Evolutionary conservation across 1,284 basidiomycete genomes (phyloP).

Genomic region (Ustilago esculenta): DNA sequence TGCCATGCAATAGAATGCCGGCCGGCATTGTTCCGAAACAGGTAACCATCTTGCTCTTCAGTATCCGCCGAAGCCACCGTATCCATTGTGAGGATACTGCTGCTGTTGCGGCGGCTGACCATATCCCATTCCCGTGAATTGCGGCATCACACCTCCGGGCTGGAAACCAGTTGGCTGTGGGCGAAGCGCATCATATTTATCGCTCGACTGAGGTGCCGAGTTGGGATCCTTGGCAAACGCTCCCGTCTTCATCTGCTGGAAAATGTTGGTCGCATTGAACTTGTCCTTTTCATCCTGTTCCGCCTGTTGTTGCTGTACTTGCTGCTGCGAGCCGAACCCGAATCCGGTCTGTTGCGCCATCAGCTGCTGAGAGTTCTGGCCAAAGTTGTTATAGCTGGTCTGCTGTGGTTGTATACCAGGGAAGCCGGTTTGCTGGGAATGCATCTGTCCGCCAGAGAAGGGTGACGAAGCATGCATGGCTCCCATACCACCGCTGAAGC

Average conservation of each 20-base stretch:
- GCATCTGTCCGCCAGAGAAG: constrained; percentile 30
- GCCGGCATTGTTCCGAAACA: too few species aligned
- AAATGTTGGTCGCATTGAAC: constrained; percentile 60
- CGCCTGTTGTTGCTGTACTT: constrained; percentile 40
- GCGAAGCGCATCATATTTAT: constrained; percentile 64
- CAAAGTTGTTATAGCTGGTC: constrained; percentile 36
- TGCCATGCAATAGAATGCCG: too few species aligned
- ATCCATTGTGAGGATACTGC: constrained; percentile 33
- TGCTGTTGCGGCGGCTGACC: constrained; percentile 30
- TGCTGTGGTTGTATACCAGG: constrained; percentile 48
- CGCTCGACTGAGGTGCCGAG: constrained; percentile 52
- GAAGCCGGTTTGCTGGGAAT: constrained; percentile 53
- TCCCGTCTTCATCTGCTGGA: constrained; percentile 64
- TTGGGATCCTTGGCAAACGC: constrained; percentile 55
- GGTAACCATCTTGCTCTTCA: constrained; percentile 4
- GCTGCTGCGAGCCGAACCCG: constrained; percentile 47
- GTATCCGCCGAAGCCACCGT: constrained; percentile 35
- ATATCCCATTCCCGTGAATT: constrained; percentile 40
- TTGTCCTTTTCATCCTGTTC: constrained; percentile 48
- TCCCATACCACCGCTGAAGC: constrained; percentile 19
- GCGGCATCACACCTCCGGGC: constrained; percentile 60
- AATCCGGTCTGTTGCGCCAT: constrained; percentile 54
- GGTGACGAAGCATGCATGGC: constrained; percentile 33
- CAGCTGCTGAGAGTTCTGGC: constrained; percentile 46
- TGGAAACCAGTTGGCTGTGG: constrained; percentile 66